Percentiles rank a stretch among this genome's conserved stretches.
Evolutionary conservation across 306 rosid species (phyloP).

Genomic region (Neltuma alba): DNA sequence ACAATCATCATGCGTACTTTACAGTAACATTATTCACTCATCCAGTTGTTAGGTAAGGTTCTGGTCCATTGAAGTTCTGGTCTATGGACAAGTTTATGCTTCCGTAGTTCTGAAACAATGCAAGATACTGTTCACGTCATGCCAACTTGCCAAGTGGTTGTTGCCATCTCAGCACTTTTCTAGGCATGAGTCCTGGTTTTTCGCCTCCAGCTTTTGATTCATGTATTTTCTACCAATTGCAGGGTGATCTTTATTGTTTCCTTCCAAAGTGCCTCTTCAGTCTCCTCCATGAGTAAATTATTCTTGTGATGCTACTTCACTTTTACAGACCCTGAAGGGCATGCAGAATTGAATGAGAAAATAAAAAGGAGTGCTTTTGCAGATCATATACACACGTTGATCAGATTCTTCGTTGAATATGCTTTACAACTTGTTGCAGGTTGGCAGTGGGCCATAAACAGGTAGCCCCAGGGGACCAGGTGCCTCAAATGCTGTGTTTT

Average conservation of each 20-base stretch:
- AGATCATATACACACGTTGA: conserved; percentile 18
- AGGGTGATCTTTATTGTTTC: conserved; percentile 20
- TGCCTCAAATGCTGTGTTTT: conserved; percentile 31
- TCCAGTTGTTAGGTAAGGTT: not conserved
- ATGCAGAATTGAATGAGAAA: not conserved
- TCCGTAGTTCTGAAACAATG: conserved; percentile 5
- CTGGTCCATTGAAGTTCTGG: not conserved
- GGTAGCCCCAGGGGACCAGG: conserved; percentile 26
- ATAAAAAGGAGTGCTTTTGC: not conserved
- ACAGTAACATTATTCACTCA: conserved; percentile 3
- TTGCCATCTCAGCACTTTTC: conserved; percentile 1
- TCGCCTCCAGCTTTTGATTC: not conserved
- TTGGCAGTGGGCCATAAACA: conserved; percentile 35
- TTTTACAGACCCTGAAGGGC: conserved; percentile 26
- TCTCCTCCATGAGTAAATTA: conserved; percentile 36
- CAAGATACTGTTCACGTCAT: no score
- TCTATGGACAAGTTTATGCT: not conserved
- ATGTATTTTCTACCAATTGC: not conserved
- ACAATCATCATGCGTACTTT: not conserved
- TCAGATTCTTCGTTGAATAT: conserved; percentile 23
- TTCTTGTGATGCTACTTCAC: conserved; percentile 39
- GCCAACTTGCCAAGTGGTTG: not conserved
- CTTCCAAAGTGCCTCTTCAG: conserved; percentile 20
- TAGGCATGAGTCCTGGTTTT: not conserved
- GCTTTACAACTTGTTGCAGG: conserved; percentile 30